A percentile compares a stretch with the other conserved stretches of the same genome.
Evolutionary conservation across 2,329 filamentous ascomycete species (phyloP).

Genomic region (Endothia cerciana): DNA sequence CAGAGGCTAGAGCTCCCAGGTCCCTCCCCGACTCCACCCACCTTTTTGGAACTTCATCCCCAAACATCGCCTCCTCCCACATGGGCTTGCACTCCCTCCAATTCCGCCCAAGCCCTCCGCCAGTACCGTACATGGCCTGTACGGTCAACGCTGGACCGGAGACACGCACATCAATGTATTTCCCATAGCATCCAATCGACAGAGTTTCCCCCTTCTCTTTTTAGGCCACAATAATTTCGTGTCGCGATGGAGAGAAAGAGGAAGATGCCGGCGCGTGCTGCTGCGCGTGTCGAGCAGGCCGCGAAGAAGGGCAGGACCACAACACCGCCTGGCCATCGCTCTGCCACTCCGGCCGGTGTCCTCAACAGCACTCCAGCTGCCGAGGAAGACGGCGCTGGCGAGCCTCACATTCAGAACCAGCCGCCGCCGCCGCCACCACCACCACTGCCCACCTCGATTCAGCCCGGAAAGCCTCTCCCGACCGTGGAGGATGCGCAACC

Average conservation of each 20-base stretch:
- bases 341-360: conserved; percentile 50
- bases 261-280: conserved; percentile 65
- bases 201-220: neutral
- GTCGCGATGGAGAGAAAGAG: conserved; percentile 65
- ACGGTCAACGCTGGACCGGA: conserved; percentile 16
- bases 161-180: conserved; percentile 18
- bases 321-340: conserved; percentile 52
- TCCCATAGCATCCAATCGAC: conserved; percentile 17
- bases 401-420: conserved; percentile 25
- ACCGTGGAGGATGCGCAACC: conserved; percentile 70
- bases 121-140: conserved; percentile 19
- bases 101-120: neutral
- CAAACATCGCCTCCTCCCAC: conserved; percentile 7
- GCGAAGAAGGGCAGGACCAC: conserved; percentile 61
- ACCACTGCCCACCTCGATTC: conserved; percentile 64
- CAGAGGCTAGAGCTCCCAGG: conserved; percentile 14
- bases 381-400: conserved; percentile 35
- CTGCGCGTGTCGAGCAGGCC: conserved; percentile 62
- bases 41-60: conserved; percentile 11
- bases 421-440: conserved; percentile 43
- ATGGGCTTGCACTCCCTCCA: neutral
- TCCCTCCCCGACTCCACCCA: conserved; percentile 11
- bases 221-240: conserved; percentile 8
- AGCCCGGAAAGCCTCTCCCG: conserved; percentile 70
- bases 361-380: conserved; percentile 36